These are phyloP conservation scores for Fusarium mexicanum DNA, from an alignment of 2,329 filamentous ascomycete species.

Conservation along the genomic window DNA sequence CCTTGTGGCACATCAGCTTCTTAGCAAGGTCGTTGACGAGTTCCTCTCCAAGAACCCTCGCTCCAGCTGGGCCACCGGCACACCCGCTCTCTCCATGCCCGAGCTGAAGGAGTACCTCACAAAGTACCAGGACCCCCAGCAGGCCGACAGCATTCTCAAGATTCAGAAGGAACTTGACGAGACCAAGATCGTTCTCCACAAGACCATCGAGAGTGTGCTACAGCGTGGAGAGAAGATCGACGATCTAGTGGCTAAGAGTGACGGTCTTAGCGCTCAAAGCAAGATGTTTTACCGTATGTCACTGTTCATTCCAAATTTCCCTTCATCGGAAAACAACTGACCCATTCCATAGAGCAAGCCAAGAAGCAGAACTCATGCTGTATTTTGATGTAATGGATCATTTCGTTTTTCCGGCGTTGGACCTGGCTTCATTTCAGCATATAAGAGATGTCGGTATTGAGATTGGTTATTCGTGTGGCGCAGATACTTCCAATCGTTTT, in stretches of 20 bases:
- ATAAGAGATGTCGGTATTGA: constrained; percentile 42
- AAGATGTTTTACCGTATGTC: constrained; percentile 94
- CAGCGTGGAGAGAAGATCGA: constrained; percentile 98
- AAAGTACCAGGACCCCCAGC: constrained; percentile 84
- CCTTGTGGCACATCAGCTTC: constrained; percentile 84
- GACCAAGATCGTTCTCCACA: constrained; percentile 96
- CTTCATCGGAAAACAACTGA: background rate
- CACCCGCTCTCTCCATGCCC: constrained; percentile 69
- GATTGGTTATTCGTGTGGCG: constrained; percentile 47
- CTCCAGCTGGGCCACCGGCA: constrained; percentile 69
- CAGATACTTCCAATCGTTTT: constrained; percentile 42
- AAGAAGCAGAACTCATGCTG: constrained; percentile 87
- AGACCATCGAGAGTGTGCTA: constrained; percentile 89
- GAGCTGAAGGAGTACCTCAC: constrained; percentile 79
- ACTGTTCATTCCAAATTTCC: background rate
- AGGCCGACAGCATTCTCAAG: constrained; percentile 92
- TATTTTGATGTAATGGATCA: constrained; percentile 67
- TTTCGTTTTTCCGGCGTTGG: constrained; percentile 47
- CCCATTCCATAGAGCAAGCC: constrained; percentile 63
- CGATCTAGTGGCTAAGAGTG: constrained; percentile 90
- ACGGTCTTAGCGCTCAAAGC: constrained; percentile 87
- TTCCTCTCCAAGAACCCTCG: constrained; percentile 81
- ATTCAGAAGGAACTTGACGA: constrained; percentile 97
- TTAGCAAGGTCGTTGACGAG: constrained; percentile 88
- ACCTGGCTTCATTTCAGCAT: constrained; percentile 45